Evolutionary conservation across 441 rosid species (phyloP).

Genomic region (Manihot esculenta): DNA sequence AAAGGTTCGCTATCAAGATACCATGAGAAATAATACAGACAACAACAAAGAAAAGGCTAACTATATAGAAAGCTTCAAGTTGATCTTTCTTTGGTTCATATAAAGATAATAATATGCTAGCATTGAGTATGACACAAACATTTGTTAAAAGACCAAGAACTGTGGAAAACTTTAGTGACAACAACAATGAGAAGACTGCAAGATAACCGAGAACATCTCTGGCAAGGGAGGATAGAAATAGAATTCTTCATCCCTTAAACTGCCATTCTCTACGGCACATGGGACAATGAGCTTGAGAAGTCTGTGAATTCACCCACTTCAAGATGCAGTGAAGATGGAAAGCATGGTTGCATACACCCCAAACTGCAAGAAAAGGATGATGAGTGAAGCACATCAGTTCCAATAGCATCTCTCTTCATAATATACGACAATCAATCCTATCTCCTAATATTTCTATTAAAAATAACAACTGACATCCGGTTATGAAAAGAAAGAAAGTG

Average conservation of each 20-base stretch:
- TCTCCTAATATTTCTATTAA: neutral
- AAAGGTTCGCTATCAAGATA: too few relatives aligned
- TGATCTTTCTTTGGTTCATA: neutral
- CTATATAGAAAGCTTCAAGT: neutral
- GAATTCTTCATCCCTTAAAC: constrained; percentile 17
- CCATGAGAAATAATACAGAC: too few relatives aligned
- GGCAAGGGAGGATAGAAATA: neutral
- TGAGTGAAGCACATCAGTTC: neutral
- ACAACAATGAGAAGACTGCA: too few relatives aligned
- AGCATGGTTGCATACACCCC: constrained; percentile 88
- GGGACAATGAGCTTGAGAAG: constrained; percentile 80
- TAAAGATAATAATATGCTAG: too few relatives aligned
- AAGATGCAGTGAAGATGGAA: constrained; percentile 85
- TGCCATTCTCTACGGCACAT: constrained; percentile 89
- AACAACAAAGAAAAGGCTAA: too few relatives aligned
- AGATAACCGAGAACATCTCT: neutral
- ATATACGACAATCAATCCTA: neutral
- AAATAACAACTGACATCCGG: too few relatives aligned
- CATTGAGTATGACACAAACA: too few relatives aligned
- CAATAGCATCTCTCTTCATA: neutral
- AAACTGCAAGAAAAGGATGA: constrained; percentile 38
- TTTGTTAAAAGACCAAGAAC: too few relatives aligned
- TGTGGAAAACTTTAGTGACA: too few relatives aligned
- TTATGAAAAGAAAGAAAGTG: neutral
- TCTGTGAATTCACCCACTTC: constrained; percentile 50